These are phyloP conservation scores for Mycena citricolor DNA, from an alignment of 1,284 basidiomycete genomes.

Conservation along the genomic window DNA sequence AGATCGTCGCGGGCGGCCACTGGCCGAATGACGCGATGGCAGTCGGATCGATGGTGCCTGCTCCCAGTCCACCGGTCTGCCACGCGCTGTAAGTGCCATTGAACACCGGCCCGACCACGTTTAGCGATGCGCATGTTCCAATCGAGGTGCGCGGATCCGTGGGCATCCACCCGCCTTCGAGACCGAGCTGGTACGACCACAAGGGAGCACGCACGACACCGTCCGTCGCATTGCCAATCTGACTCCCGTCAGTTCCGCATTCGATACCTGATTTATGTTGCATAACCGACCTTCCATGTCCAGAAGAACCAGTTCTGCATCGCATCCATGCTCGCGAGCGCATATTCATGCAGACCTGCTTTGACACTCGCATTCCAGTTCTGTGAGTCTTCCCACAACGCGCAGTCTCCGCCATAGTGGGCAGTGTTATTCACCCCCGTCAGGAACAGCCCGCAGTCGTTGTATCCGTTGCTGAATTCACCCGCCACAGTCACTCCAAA, in stretches of 20 bases:
- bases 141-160: slow-evolving; percentile 67
- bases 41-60: slow-evolving; percentile 56
- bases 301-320: slow-evolving; percentile 43
- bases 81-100: slow-evolving; percentile 61
- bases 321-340: slow-evolving; percentile 50
- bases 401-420: slow-evolving; percentile 48
- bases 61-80: slow-evolving; percentile 78
- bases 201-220: slow-evolving; percentile 65
- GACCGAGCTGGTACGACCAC: slow-evolving; percentile 84
- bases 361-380: slow-evolving; percentile 56
- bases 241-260: too few species aligned
- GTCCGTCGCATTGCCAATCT: slow-evolving; percentile 68
- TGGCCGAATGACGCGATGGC: slow-evolving; percentile 38
- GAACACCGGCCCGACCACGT: slow-evolving; percentile 48
- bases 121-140: slow-evolving; percentile 65
- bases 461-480: slow-evolving; percentile 60
- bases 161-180: slow-evolving; percentile 80
- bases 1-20: slow-evolving; percentile 60
- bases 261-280: neutral
- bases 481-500: slow-evolving; percentile 70
- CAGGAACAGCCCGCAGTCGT: slow-evolving; percentile 62
- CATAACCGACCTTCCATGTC: slow-evolving; percentile 40
- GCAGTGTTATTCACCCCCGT: slow-evolving; percentile 48
- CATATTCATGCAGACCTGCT: slow-evolving; percentile 50
- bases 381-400: slow-evolving; percentile 51